Percentiles rank a stretch among this genome's conserved stretches.
Evolutionary conservation across 106 monocot genomes (phyloP).

Genomic region (Dendrobium officinale): DNA sequence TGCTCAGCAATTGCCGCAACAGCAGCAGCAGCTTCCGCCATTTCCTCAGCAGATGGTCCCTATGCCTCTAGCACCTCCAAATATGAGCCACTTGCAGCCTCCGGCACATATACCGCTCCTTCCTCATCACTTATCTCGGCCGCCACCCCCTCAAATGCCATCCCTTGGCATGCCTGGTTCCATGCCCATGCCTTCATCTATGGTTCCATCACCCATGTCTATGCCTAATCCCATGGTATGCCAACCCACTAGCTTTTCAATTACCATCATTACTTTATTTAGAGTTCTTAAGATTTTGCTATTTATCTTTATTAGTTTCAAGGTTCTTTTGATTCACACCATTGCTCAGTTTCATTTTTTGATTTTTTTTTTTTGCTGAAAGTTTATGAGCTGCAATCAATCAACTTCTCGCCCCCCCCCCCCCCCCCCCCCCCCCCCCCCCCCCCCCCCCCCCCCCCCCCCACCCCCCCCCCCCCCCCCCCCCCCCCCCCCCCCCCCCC

Average conservation of each 20-base stretch:
- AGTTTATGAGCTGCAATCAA: too few species aligned
- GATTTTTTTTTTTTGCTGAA: too few species aligned
- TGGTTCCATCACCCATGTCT: conserved; percentile 33
- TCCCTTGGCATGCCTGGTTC: conserved; percentile 39
- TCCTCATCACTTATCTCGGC: conserved; percentile 49
- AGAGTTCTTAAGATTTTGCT: neutral
- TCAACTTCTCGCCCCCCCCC: too few species aligned
- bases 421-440: too few species aligned
- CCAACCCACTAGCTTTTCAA: neutral
- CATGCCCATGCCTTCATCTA: conserved; percentile 40
- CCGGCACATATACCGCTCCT: conserved; percentile 50
- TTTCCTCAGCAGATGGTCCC: conserved; percentile 60
- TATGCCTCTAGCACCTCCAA: conserved; percentile 46
- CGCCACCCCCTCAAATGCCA: conserved; percentile 31
- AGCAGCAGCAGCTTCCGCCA: conserved; percentile 33
- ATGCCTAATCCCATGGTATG: conserved; percentile 78
- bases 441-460: too few species aligned
- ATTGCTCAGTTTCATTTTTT: neutral
- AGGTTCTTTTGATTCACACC: neutral
- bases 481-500: too few species aligned
- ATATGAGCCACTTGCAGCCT: conserved; percentile 60
- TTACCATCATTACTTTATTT: neutral
- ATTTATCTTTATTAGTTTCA: neutral
- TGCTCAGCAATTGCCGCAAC: conserved; percentile 43
- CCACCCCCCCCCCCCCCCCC: too few species aligned